Conservation (phyloP, 1,284 basidiomycete species). For the Golubevia sp. region DNA sequence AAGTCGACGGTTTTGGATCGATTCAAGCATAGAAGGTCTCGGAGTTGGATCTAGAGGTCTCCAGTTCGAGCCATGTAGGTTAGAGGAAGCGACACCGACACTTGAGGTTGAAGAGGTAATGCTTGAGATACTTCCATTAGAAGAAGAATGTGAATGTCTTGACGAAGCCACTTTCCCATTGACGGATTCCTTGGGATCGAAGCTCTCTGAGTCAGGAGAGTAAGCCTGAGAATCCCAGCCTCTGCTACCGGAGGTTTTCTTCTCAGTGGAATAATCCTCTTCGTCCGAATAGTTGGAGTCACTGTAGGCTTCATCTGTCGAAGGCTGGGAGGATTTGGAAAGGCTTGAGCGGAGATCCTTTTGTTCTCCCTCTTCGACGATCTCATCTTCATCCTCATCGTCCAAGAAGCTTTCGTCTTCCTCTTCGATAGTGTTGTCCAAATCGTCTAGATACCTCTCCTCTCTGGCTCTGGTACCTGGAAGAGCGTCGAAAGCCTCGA, state of each 20-base stretch:
- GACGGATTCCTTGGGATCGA: too few species aligned
- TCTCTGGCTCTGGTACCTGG: too few species aligned
- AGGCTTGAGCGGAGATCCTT: background rate
- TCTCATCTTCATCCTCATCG: background rate
- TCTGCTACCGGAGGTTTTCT: too few species aligned
- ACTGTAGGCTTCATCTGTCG: too few species aligned
- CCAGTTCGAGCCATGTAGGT: conserved; percentile 1
- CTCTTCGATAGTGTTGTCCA: background rate
- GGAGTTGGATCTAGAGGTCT: conserved; percentile 1
- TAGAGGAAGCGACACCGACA: background rate
- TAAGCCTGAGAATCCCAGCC: too few species aligned
- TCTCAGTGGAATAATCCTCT: too few species aligned
- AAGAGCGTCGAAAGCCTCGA: conserved; percentile 16
- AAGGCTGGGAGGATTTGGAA: too few species aligned
- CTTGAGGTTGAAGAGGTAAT: background rate
- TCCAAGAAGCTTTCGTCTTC: background rate
- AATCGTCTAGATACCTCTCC: too few species aligned
- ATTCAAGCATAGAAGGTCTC: background rate
- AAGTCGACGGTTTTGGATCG: background rate
- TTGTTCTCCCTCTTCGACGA: background rate
- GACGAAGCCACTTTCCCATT: too few species aligned
- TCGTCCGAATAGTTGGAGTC: too few species aligned
- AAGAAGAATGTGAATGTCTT: too few species aligned
- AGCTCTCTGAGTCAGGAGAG: too few species aligned
- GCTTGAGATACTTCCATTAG: background rate